Evolutionary conservation across 768 basidiomycete genomes (phyloP).

Genomic region (Vararia minispora): DNA sequence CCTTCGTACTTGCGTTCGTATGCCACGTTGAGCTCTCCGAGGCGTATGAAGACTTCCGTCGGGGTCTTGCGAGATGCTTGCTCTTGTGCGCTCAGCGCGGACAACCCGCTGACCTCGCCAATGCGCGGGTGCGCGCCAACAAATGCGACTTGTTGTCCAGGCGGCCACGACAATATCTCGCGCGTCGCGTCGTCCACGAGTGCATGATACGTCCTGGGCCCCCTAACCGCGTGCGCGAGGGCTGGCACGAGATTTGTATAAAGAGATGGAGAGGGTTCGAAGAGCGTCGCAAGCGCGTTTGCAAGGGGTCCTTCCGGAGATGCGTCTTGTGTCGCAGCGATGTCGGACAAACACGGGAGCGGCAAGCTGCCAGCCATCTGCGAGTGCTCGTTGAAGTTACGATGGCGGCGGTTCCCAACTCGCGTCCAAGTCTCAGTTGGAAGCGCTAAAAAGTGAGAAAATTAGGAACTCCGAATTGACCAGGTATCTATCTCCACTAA

Average conservation of each 20-base stretch:
- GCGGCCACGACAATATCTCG: slow-evolving; percentile 42
- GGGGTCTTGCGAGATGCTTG: slow-evolving; percentile 57
- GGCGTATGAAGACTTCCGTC: slow-evolving; percentile 61
- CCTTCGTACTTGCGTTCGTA: slow-evolving; percentile 70
- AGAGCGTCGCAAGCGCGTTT: slow-evolving; percentile 31
- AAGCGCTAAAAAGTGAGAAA: no score
- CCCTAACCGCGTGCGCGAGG: slow-evolving; percentile 17
- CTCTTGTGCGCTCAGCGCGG: slow-evolving; percentile 66
- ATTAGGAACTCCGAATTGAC: no score
- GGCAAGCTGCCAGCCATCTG: slow-evolving; percentile 4
- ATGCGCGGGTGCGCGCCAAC: slow-evolving; percentile 84
- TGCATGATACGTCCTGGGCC: slow-evolving; percentile 29
- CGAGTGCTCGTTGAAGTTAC: no score
- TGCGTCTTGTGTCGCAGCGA: slow-evolving; percentile 6
- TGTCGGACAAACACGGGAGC: slow-evolving; percentile 5
- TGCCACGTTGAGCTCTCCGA: slow-evolving; percentile 63
- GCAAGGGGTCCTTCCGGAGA: slow-evolving; percentile 20
- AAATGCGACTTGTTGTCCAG: slow-evolving; percentile 44
- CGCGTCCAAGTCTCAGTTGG: no score
- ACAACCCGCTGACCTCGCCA: slow-evolving; percentile 70
- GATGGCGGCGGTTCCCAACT: no score
- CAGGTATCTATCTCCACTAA: no score
- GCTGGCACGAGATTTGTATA: slow-evolving; percentile 41
- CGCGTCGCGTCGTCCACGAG: slow-evolving; percentile 45
- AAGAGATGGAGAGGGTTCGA: slow-evolving; percentile 61